Percentiles rank a stretch among this genome's conserved stretches.
Evolutionary conservation across 2,329 filamentous ascomycete species (phyloP).

Genomic region (Colletotrichum tropicale): DNA sequence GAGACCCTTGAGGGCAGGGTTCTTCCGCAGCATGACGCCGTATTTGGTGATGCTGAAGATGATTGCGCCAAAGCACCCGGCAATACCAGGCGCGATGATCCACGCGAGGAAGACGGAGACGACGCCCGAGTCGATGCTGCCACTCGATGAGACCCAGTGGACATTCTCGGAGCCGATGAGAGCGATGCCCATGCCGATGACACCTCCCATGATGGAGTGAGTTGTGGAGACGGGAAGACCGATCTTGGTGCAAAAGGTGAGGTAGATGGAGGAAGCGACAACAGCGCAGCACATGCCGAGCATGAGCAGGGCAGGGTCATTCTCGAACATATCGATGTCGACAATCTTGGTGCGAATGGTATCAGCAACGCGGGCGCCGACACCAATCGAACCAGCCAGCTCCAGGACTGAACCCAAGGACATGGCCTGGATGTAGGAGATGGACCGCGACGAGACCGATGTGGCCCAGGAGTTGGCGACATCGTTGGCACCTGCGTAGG

Average conservation of each 20-base stretch:
- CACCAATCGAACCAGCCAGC: slow-evolving; percentile 51
- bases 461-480: slow-evolving; percentile 69
- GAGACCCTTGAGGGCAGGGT: slow-evolving; percentile 45
- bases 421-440: slow-evolving; percentile 54
- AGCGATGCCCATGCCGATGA: slow-evolving; percentile 51
- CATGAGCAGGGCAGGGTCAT: slow-evolving; percentile 44
- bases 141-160: slow-evolving; percentile 39
- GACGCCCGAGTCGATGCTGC: slow-evolving; percentile 37
- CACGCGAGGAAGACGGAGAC: slow-evolving; percentile 51
- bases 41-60: slow-evolving; percentile 48
- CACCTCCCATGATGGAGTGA: slow-evolving; percentile 47
- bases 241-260: slow-evolving; percentile 42
- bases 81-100: slow-evolving; percentile 50
- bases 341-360: slow-evolving; percentile 54
- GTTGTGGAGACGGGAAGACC: slow-evolving; percentile 46
- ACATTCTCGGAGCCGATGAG: slow-evolving; percentile 41
- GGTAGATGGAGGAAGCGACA: slow-evolving; percentile 41
- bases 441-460: slow-evolving; percentile 64
- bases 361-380: slow-evolving; percentile 49
- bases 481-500: slow-evolving; percentile 44
- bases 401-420: slow-evolving; percentile 51
- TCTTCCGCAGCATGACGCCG: slow-evolving; percentile 43
- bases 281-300: slow-evolving; percentile 45
- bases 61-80: slow-evolving; percentile 46
- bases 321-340: slow-evolving; percentile 39